Conservation (phyloP, 2,329 filamentous ascomycete genomes). For the Cyphellophora europaea region DNA sequence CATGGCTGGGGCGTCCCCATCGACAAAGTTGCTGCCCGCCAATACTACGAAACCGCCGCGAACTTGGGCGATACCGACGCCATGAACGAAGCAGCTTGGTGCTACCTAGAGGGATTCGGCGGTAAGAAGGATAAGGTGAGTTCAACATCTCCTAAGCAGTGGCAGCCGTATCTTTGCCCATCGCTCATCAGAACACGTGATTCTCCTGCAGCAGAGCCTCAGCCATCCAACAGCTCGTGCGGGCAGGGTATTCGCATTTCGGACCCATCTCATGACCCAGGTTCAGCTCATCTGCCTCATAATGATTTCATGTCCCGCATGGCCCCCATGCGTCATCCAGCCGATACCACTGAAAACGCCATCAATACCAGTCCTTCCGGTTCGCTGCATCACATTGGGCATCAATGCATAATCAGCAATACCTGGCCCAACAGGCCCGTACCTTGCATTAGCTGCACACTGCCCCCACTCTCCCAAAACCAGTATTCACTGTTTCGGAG, state of each 20-base stretch:
- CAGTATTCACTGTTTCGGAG: no score
- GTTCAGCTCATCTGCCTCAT: no score
- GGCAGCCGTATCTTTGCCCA: constrained; percentile 3
- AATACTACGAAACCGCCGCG: constrained; percentile 97
- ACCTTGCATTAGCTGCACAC: no score
- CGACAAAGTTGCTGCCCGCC: constrained; percentile 71
- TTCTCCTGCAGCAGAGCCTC: constrained; percentile 1
- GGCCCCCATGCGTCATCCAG: no score
- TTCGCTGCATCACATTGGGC: constrained; percentile 24
- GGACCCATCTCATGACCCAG: no score
- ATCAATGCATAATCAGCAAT: constrained; percentile 23
- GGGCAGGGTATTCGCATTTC: background rate
- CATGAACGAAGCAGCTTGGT: constrained; percentile 96
- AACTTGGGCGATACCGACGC: constrained; percentile 91
- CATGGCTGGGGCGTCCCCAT: constrained; percentile 87
- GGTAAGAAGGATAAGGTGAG: constrained; percentile 97
- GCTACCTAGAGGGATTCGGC: constrained; percentile 92
- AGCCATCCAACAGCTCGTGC: constrained; percentile 1
- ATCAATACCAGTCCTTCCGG: constrained; percentile 11
- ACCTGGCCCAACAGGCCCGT: no score
- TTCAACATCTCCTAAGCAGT: no score
- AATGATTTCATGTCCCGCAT: no score
- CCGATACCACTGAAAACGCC: no score
- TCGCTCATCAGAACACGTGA: constrained; percentile 3
- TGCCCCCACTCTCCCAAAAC: no score